phyloP scores from a whole-genome alignment of 2,329 filamentous ascomycete species.

The Penicillium expansum region DNA sequence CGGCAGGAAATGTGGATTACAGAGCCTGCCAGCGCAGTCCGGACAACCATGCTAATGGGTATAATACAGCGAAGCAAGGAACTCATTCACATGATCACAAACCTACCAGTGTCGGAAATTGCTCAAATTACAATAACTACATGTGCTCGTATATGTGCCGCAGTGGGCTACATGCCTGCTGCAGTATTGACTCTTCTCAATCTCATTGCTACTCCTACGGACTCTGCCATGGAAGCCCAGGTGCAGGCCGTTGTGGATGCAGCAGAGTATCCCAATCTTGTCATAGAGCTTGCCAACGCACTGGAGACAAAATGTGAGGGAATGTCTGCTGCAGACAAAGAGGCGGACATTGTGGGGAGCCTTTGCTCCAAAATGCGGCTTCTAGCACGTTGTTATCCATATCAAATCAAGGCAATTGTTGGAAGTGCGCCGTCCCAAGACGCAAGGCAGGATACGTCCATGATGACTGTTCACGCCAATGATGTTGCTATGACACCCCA shows the following conservation, averaged over 20 bases:
- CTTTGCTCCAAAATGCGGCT: not conserved
- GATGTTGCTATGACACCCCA: not conserved
- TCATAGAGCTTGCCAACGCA: not conserved
- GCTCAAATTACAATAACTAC: not conserved
- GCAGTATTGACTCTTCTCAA: not conserved
- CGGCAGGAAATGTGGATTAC: not conserved
- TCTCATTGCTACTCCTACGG: not conserved
- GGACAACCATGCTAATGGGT: not conserved
- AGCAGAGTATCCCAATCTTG: not conserved
- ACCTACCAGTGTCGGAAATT: not conserved
- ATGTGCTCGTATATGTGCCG: not conserved
- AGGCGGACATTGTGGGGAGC: not conserved
- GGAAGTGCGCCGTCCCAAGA: not conserved
- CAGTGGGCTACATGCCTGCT: not conserved
- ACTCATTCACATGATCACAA: not conserved
- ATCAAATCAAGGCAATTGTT: not conserved
- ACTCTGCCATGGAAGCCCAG: not conserved
- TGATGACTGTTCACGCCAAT: not conserved
- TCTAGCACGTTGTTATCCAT: not conserved
- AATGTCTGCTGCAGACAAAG: not conserved
- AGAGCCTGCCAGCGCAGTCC: not conserved
- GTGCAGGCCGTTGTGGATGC: not conserved
- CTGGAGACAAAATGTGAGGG: not conserved
- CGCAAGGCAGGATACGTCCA: not conserved
- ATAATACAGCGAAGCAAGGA: not conserved